Percentiles rank a stretch among this genome's conserved stretches.
Conservation (phyloP, 2,329 filamentous ascomycete species). For the Blumeria graminis region DNA sequence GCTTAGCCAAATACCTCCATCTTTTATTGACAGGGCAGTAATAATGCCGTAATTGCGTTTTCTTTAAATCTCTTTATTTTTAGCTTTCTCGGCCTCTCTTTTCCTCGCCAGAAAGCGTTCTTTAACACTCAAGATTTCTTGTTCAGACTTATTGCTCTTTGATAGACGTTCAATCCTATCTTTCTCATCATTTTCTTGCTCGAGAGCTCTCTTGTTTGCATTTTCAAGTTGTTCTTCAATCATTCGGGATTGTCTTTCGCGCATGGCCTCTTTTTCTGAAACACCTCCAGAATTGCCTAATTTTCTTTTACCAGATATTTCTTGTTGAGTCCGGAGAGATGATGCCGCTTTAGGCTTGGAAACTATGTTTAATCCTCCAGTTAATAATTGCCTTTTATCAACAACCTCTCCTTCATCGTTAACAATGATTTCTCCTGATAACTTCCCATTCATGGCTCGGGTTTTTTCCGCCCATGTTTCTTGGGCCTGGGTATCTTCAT, state of each 20-base stretch:
- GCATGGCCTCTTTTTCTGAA: slow-evolving; percentile 35
- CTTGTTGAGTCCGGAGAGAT: neutral
- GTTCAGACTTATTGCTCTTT: slow-evolving; percentile 30
- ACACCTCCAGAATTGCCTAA: slow-evolving; percentile 20
- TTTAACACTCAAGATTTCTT: slow-evolving; percentile 21
- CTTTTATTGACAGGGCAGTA: too few relatives aligned
- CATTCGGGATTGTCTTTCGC: slow-evolving; percentile 57
- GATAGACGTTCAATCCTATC: slow-evolving; percentile 36
- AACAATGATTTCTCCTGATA: slow-evolving; percentile 35
- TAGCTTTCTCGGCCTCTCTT: slow-evolving; percentile 33
- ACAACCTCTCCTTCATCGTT: slow-evolving; percentile 69
- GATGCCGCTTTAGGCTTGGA: slow-evolving; percentile 28
- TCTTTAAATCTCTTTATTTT: neutral
- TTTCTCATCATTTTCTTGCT: slow-evolving; percentile 41
- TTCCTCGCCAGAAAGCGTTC: slow-evolving; percentile 63
- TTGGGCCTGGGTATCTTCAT: slow-evolving; percentile 15
- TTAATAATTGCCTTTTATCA: slow-evolving; percentile 60
- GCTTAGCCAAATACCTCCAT: too few relatives aligned
- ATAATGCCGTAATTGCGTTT: too few relatives aligned
- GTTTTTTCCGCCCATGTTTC: slow-evolving; percentile 40
- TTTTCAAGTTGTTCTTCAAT: slow-evolving; percentile 54
- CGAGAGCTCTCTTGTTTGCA: slow-evolving; percentile 43
- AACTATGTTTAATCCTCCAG: slow-evolving; percentile 50
- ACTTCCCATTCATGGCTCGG: slow-evolving; percentile 36
- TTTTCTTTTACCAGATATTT: slow-evolving; percentile 11